Evolutionary conservation across 345 rosid genomes (phyloP), one percentile per base, ranked within the genome.

Genomic region (Anacardium occidentale): DNA sequence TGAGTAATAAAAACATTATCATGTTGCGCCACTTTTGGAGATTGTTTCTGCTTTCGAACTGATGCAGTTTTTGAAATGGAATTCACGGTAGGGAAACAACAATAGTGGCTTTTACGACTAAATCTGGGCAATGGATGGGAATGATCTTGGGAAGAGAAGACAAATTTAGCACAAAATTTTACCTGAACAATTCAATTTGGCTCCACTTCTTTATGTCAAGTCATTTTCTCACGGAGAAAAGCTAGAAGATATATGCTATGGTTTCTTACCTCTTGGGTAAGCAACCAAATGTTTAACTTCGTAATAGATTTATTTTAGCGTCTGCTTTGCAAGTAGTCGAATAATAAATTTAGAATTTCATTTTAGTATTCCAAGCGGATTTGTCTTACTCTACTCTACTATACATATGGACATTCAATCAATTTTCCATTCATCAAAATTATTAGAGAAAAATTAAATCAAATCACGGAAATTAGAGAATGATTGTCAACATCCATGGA

Each of bases 401-500:
- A 29, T 29, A 44, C 5, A n/a, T n/a, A n/a, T n/a, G n/a, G n/a
- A n/a, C n/a, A 7, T 5, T 6, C 12, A 6, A 44, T 6, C 1
- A 44, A 44, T 6, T 1, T 44, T 6, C 1, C 5, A 29, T 44
- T 44, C 12, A 1, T 11, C 8, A 11, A 44, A 44, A 44, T 44
- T 44, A 44, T 2, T 7, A 7, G 17, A 47, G 6, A 14, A 68
- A 51, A 57, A 25, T 68, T 50, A 47, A 47, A 14, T 47, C 3
- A 3, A 29, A 48, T n/a, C n/a, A n/a, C n/a, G n/a, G 55, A 64
- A 57, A n/a, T n/a, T n/a, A n/a, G n/a, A 73, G 40, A 26, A 75
- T 12, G 66, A 14, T 8, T 64, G 76, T 70, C 73, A 66, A 54
- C 63, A 44, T 70, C 70, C 44, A 48, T 70, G 26, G 56, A 58